Base-by-base conservation (phyloP, 352 stramenopile species). In the Pythium periplocum region DNA sequence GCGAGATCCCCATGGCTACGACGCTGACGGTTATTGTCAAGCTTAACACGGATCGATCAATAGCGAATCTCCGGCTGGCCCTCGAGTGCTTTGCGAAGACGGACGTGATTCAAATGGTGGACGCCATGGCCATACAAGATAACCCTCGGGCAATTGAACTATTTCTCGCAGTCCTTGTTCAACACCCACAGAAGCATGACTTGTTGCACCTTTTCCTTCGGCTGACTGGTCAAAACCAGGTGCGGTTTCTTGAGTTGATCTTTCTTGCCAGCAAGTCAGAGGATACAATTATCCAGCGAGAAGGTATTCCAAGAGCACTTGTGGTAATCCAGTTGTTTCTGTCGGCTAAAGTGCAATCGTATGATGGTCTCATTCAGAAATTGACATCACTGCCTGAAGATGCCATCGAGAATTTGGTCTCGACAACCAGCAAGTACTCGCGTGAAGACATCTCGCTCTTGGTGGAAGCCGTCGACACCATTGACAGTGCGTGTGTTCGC, bases 271-370 rank as follows among this genome's bases (percentile, higher is more conserved):
- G 17, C 17, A 26, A 26, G 17, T 26, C 17, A 26, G 17, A 26
- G 17, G 17, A 26, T 26, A 26, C 17, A 26, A 26, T 26, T 26
- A 26, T 26, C 17, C 17, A 26, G 17, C 17, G 17, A 26, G 17
- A 26, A 26, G 17, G 17, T 26, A 26, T 26, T 26, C 17, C 17
- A 26, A 26, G 17, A 26, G 17, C 17, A 7, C 17, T 40, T 32
- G 57, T 71, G 35, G 53, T 86, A 1, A 68, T 86, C 26, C 67
- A 72, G n/a, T 59, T 89, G 6, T 68, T 89, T 35, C 53, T 87
- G 2, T 62, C 73, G 17, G 62, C 63, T 8, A 55, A 58, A n/a
- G 54, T 84, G 26, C 59, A 48, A 9, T 68, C 57, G 6, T 55
- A 71, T 6, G 71, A 82, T 31, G 44, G 61, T 0, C 71, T 82